These are phyloP conservation scores for Exophiala sideris DNA, from an alignment of 2,329 filamentous ascomycete species.

Conservation along the genomic window DNA sequence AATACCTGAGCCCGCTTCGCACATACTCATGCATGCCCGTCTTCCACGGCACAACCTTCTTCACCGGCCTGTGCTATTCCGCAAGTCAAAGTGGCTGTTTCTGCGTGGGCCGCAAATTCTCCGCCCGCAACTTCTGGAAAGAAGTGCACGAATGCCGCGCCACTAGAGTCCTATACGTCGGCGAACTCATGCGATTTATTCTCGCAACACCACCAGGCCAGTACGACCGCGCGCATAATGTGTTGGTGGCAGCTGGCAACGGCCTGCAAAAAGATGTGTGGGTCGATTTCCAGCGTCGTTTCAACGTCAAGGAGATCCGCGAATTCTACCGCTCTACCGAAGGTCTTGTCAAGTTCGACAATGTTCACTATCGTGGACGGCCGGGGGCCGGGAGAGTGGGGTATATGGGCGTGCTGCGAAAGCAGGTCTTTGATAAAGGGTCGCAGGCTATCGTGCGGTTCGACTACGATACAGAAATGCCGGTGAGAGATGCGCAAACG, in stretches of 20 bases:
- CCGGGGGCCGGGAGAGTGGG: constrained; percentile 52
- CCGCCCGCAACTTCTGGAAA: constrained; percentile 24
- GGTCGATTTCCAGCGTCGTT: constrained; percentile 42
- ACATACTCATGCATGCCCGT: constrained; percentile 48
- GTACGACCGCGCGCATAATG: constrained; percentile 44
- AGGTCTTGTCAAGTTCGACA: constrained; percentile 62
- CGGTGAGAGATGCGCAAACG: constrained; percentile 62
- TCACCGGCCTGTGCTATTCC: constrained; percentile 42
- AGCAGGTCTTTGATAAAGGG: constrained; percentile 44
- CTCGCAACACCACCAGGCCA: constrained; percentile 40
- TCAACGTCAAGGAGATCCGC: constrained; percentile 50
- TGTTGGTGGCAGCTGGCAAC: constrained; percentile 46
- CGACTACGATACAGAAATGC: constrained; percentile 65
- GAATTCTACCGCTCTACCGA: constrained; percentile 80
- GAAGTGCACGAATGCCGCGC: constrained; percentile 37
- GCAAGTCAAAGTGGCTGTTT: constrained; percentile 42
- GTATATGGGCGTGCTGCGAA: constrained; percentile 42
- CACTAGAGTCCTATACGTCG: constrained; percentile 57
- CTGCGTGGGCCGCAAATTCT: constrained; percentile 39
- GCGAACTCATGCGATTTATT: constrained; percentile 49
- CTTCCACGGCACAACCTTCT: constrained; percentile 50
- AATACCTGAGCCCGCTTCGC: constrained; percentile 43
- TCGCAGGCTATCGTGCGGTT: constrained; percentile 60
- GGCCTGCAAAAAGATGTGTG: constrained; percentile 49
- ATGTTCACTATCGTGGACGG: constrained; percentile 62